phyloP scores from a whole-genome alignment of 2,329 filamentous ascomycete species.

The Elsinoe batatas region DNA sequence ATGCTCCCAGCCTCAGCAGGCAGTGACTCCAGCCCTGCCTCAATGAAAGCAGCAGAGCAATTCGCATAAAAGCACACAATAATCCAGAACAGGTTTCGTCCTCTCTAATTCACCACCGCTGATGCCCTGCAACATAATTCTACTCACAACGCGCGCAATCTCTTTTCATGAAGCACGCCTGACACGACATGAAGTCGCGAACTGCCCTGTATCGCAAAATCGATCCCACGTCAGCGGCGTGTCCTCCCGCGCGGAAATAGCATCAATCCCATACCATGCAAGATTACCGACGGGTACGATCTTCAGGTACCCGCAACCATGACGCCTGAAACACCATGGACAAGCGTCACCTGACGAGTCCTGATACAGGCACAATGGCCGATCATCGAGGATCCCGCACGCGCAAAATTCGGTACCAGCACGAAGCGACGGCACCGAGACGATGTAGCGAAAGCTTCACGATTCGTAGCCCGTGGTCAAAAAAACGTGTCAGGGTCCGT shows the following conservation, averaged over 20 bases:
- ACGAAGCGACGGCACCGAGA: background rate
- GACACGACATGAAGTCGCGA: background rate
- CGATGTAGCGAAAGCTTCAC: background rate
- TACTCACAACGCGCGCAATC: too few relatives aligned
- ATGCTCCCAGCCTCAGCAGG: too few relatives aligned
- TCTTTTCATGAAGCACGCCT: background rate
- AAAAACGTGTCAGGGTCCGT: conserved; percentile 4
- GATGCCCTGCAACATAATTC: too few relatives aligned
- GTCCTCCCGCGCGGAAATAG: background rate
- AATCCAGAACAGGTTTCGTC: too few relatives aligned
- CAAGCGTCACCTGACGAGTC: background rate
- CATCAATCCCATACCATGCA: background rate
- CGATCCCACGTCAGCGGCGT: background rate
- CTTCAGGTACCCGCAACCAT: conserved; percentile 1
- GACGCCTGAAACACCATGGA: background rate
- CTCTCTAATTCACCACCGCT: too few relatives aligned
- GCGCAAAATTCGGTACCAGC: background rate
- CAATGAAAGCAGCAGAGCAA: too few relatives aligned
- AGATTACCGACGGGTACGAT: background rate
- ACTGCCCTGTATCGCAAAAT: background rate
- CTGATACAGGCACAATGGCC: background rate
- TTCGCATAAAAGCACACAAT: too few relatives aligned
- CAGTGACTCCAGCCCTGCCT: too few relatives aligned
- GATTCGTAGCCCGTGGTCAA: background rate
- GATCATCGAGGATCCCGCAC: background rate